Evolutionary conservation across 352 stramenopile genomes (phyloP).

Genomic region (Globisporangium iwayamae): DNA sequence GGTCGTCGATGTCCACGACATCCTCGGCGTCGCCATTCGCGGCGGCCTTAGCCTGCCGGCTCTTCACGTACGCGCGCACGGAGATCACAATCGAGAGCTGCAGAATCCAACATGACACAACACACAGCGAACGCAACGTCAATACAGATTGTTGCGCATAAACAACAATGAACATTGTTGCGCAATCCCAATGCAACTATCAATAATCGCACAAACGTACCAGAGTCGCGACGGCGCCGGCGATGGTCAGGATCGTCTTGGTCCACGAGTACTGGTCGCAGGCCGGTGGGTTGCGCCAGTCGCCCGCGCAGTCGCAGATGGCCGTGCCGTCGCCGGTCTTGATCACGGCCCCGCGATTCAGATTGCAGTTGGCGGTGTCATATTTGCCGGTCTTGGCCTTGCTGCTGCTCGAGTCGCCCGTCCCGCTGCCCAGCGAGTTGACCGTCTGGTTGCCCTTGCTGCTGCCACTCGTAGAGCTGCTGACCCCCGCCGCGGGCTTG

Average conservation of each 20-base stretch:
- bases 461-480: not conserved
- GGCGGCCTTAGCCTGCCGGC: slow-evolving; percentile 23
- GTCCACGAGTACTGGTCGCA: slow-evolving; percentile 49
- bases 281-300: slow-evolving; percentile 53
- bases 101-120: not conserved
- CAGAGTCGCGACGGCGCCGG: slow-evolving; percentile 49
- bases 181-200: not conserved
- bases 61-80: slow-evolving; percentile 39
- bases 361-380: slow-evolving; percentile 43
- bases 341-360: slow-evolving; percentile 40
- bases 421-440: slow-evolving; percentile 14
- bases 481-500: slow-evolving; percentile 1
- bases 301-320: slow-evolving; percentile 52
- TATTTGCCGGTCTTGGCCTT: slow-evolving; percentile 15
- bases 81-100: slow-evolving; percentile 58
- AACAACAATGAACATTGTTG: not conserved
- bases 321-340: slow-evolving; percentile 31
- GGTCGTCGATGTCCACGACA: slow-evolving; percentile 12
- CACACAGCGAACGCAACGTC: no score
- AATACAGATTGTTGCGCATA: slow-evolving; percentile 2
- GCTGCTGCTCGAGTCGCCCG: not conserved
- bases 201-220: slow-evolving; percentile 13
- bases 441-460: slow-evolving; percentile 11
- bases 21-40: not conserved
- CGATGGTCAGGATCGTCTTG: slow-evolving; percentile 57